Base-by-base conservation (phyloP, 2,329 filamentous ascomycete species). In the Alternaria conjuncta region DNA sequence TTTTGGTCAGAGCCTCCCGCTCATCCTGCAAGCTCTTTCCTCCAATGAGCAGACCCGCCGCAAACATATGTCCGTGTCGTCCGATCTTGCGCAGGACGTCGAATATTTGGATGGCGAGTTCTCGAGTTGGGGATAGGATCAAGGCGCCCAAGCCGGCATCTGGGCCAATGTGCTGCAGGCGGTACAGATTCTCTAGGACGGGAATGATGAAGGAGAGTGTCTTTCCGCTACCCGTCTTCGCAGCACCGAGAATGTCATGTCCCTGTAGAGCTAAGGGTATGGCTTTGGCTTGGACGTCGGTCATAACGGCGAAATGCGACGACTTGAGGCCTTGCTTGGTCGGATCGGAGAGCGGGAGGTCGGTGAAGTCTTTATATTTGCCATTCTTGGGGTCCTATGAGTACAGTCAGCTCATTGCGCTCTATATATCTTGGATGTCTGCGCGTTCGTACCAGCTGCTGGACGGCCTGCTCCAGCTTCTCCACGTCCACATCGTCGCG, bases 101-200 rank as follows among this genome's bases (percentile, higher is more conserved):
- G 76, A 98, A 99, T 65, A 97, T 99, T 80, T 99, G 96, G 43
- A 96, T 96, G 0, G 96, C 95, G 59, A 99, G 85, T 82, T 99
- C 96, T 75, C 96, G 90, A 8, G 96, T 99, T 1, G 96, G 96
- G 1, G 94, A 95, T 57, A 99, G 90, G 69, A 99, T 93, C 67
- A 99, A 86, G 5, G 96, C 96, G 9, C 95, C 95, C 28, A 99
- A 85, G 1, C 96, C 96, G 46, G 84, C 84, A 81, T 99, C 96
- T 71, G 90, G 87, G 73, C 97, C 92, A 15, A 96, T 92, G 90
- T 94, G 97, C 86, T 90, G 92, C 60, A 90, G 88, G 55, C 94
- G 90, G 80, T 97, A 96, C 3, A 99, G 86, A 74, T 95, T 96
- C 81, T 99, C 96, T 54, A 99, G 87, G 0, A 98, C 90, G 1